Conservation (phyloP, 805 yeast species). For the Kodamaea kakaduensis region DNA sequence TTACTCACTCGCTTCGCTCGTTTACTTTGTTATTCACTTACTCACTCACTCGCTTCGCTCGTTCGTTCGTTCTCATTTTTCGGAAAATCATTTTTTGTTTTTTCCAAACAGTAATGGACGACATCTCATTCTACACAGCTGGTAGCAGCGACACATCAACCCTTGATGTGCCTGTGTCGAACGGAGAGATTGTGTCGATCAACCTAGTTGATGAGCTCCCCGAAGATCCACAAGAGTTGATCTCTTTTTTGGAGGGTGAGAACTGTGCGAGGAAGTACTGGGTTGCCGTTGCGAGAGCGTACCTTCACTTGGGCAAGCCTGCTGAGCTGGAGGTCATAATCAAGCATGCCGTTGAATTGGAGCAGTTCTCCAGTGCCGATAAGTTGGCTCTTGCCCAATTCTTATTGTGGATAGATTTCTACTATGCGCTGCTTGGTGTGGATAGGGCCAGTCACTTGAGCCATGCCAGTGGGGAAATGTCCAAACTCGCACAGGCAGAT, state of each 20-base stretch:
- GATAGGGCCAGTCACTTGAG: constrained; percentile 22
- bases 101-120: constrained; percentile 10
- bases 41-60: neutral
- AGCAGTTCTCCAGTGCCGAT: constrained; percentile 36
- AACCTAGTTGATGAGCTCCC: constrained; percentile 80
- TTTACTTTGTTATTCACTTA: neutral
- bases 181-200: constrained; percentile 78
- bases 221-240: constrained; percentile 82
- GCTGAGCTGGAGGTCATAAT: constrained; percentile 64
- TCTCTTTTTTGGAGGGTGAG: constrained; percentile 75
- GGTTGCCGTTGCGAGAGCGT: constrained; percentile 80
- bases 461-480: constrained; percentile 23
- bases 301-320: constrained; percentile 56
- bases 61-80: constrained; percentile 1
- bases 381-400: constrained; percentile 55
- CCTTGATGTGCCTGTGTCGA: constrained; percentile 70
- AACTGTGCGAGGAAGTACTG: constrained; percentile 73
- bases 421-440: constrained; percentile 19
- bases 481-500: constrained; percentile 13
- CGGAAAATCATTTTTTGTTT: neutral
- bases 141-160: constrained; percentile 27
- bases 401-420: constrained; percentile 69
- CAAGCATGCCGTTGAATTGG: constrained; percentile 50
- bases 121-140: constrained; percentile 30
- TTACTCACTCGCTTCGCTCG: too few species aligned